Percentiles rank a stretch among this genome's conserved stretches.
These are phyloP conservation scores for Penicillium psychrosexuale DNA, from an alignment of 2,329 filamentous ascomycete genomes.

Conservation along the genomic window DNA sequence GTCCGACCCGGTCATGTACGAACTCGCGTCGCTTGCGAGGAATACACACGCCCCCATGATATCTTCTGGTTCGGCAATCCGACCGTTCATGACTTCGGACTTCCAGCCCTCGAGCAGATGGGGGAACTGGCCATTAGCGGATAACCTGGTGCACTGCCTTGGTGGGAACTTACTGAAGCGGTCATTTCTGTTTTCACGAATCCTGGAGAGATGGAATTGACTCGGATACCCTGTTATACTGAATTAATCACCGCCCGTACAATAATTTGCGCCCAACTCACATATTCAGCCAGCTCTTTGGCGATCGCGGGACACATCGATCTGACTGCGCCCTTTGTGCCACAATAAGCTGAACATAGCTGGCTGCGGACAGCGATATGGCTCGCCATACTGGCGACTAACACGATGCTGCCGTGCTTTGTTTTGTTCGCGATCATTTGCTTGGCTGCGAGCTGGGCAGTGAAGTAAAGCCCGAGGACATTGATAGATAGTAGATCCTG, in stretches of 20 bases:
- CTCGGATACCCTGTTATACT: slow-evolving; percentile 37
- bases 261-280: slow-evolving; percentile 11
- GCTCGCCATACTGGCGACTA: slow-evolving; percentile 54
- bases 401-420: slow-evolving; percentile 51
- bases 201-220: slow-evolving; percentile 44
- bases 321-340: slow-evolving; percentile 48
- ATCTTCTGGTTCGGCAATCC: slow-evolving; percentile 50
- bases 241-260: not conserved
- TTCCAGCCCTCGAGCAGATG: slow-evolving; percentile 51
- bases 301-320: slow-evolving; percentile 50
- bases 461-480: slow-evolving; percentile 46
- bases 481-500: slow-evolving; percentile 46
- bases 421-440: slow-evolving; percentile 54
- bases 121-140: slow-evolving; percentile 36
- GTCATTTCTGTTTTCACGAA: slow-evolving; percentile 39
- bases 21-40: slow-evolving; percentile 49
- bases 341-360: slow-evolving; percentile 48
- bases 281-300: slow-evolving; percentile 42
- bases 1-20: slow-evolving; percentile 47
- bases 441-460: slow-evolving; percentile 49
- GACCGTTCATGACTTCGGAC: slow-evolving; percentile 48
- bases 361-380: slow-evolving; percentile 52
- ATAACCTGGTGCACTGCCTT: not conserved
- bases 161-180: slow-evolving; percentile 24
- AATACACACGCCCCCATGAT: slow-evolving; percentile 51